phyloP scores from a whole-genome alignment of 805 yeast species.

The Zygotorulaspora sp. region DNA sequence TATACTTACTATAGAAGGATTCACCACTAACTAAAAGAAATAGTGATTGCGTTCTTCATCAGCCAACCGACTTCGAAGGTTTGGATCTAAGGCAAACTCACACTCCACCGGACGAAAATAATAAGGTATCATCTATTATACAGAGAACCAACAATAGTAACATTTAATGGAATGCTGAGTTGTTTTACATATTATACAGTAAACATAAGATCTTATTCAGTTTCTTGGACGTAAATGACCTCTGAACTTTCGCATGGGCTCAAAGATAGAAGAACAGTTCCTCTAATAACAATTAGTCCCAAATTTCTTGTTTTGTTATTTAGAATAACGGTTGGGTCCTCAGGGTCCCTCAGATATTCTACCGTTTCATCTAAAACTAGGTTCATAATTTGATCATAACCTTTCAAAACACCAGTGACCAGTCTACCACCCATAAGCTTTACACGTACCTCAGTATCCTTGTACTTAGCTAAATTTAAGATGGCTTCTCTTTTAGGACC shows the following conservation, averaged over 20 bases:
- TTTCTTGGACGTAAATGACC: constrained; percentile 26
- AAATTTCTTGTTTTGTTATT: constrained; percentile 59
- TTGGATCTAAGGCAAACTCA: too few relatives aligned
- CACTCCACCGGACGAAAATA: too few relatives aligned
- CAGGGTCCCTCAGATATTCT: constrained; percentile 60
- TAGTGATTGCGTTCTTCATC: too few relatives aligned
- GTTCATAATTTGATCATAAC: constrained; percentile 78
- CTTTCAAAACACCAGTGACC: constrained; percentile 75
- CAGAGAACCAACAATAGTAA: too few relatives aligned
- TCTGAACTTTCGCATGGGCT: constrained; percentile 35
- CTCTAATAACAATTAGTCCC: constrained; percentile 81
- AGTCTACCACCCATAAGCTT: constrained; percentile 84
- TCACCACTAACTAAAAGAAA: too few relatives aligned
- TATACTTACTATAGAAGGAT: too few relatives aligned
- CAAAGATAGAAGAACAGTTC: constrained; percentile 59
- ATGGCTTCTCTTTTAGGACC: constrained; percentile 91
- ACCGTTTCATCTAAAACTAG: constrained; percentile 65
- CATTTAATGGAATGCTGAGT: not conserved
- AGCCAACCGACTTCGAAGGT: too few relatives aligned
- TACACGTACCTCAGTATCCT: constrained; percentile 68
- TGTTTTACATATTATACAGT: constrained; percentile 3
- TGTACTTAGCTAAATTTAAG: constrained; percentile 69
- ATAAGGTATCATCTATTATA: too few relatives aligned
- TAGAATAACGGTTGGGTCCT: constrained; percentile 47
- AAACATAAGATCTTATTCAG: constrained; percentile 5